phyloP scores from a whole-genome alignment of 192 early-diverging fungal species.

The Dissophora ornata region DNA sequence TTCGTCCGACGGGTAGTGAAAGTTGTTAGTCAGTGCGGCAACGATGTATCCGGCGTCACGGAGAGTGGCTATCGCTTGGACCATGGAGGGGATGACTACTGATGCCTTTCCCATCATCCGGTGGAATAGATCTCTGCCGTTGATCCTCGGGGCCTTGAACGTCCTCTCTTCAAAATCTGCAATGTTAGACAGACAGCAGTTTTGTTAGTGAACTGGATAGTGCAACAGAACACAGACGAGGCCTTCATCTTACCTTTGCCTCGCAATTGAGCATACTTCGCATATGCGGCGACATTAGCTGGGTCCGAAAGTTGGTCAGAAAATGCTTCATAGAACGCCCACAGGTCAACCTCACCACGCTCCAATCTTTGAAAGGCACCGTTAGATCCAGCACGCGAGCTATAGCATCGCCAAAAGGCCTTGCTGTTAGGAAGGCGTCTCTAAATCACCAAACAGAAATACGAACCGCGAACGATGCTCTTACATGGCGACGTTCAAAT shows the following conservation, averaged over 20 bases:
- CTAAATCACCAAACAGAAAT: too few relatives aligned
- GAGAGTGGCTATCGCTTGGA: constrained; percentile 58
- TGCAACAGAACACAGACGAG: too few relatives aligned
- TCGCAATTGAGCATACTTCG: constrained; percentile 47
- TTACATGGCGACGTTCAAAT: constrained; percentile 85
- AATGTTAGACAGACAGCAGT: background rate
- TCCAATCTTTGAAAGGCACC: constrained; percentile 59
- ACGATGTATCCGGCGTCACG: constrained; percentile 68
- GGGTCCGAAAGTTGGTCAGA: constrained; percentile 69
- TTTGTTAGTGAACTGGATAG: too few relatives aligned
- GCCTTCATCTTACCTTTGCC: constrained; percentile 47
- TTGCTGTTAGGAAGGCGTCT: too few relatives aligned
- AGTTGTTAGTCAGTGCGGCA: constrained; percentile 91
- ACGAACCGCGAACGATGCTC: too few relatives aligned
- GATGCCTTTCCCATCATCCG: constrained; percentile 72
- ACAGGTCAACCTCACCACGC: constrained; percentile 68
- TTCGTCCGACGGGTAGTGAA: constrained; percentile 58
- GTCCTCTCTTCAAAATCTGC: constrained; percentile 20
- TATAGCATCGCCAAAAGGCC: background rate
- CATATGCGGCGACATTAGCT: constrained; percentile 60
- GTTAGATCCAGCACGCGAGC: constrained; percentile 19
- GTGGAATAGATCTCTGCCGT: constrained; percentile 70
- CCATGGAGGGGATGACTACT: constrained; percentile 56
- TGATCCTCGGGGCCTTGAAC: constrained; percentile 48
- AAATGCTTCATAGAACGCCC: constrained; percentile 68